A percentile compares a stretch with the other conserved stretches of the same genome.
Evolutionary conservation across 2,329 filamentous ascomycete species (phyloP).

Genomic region (Diaporthe nobilis): DNA sequence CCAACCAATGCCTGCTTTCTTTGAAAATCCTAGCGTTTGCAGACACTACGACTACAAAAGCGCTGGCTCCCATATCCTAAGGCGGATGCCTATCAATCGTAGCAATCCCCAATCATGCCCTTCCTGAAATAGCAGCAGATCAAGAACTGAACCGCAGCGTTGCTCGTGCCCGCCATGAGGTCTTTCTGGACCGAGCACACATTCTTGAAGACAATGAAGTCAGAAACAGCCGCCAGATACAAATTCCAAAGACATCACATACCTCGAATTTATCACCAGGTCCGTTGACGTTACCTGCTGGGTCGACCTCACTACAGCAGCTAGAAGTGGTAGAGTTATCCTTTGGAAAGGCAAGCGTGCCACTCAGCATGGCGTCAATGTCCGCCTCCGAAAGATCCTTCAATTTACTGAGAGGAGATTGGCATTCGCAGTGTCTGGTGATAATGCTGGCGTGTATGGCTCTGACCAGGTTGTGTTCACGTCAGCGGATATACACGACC

Average conservation of each 20-base stretch:
- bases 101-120: neutral
- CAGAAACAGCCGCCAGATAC: neutral
- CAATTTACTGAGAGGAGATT: neutral
- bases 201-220: neutral
- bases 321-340: constrained; percentile 2
- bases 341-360: neutral
- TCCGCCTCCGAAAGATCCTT: neutral
- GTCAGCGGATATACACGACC: neutral
- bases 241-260: neutral
- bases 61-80: neutral
- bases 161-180: neutral
- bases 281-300: neutral
- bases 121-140: constrained; percentile 10
- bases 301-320: neutral
- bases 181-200: constrained; percentile 9
- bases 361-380: neutral
- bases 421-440: constrained; percentile 20
- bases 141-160: constrained; percentile 15
- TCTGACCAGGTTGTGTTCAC: neutral
- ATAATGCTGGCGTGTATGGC: neutral
- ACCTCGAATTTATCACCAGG: neutral
- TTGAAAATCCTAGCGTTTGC: rapidly evolving
- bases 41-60: too few relatives aligned
- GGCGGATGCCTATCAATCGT: neutral
- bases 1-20: too few relatives aligned